Conservation (phyloP, 2,329 filamentous ascomycete genomes). For the Paecilomyces variotii region DNA sequence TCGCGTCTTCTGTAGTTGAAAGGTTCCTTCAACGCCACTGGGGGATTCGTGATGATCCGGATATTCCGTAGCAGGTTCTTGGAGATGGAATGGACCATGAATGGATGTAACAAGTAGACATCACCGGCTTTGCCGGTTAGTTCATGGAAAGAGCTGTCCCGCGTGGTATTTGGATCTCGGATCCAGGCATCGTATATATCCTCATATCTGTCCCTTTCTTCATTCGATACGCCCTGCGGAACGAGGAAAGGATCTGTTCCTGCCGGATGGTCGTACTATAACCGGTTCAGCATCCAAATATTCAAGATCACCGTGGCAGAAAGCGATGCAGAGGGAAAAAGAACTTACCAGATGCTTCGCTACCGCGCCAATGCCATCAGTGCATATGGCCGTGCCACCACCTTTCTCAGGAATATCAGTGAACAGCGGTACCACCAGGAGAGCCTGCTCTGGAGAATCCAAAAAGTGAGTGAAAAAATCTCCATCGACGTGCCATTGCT, state of each 20-base stretch:
- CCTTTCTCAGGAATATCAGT: conserved; percentile 53
- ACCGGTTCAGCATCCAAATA: background rate
- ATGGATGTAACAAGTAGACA: conserved; percentile 46
- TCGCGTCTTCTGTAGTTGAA: conserved; percentile 44
- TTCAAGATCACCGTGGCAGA: background rate
- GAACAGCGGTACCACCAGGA: conserved; percentile 62
- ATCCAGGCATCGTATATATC: background rate
- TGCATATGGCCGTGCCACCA: conserved; percentile 59
- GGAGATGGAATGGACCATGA: conserved; percentile 48
- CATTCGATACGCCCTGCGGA: conserved; percentile 35
- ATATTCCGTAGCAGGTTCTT: conserved; percentile 42
- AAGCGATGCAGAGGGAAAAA: background rate
- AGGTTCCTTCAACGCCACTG: conserved; percentile 43
- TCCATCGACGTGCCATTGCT: conserved; percentile 61
- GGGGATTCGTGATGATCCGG: conserved; percentile 49
- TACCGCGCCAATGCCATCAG: conserved; percentile 49
- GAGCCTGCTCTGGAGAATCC: conserved; percentile 60
- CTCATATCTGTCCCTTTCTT: conserved; percentile 26
- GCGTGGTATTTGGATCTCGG: conserved; percentile 9
- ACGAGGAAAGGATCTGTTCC: conserved; percentile 61
- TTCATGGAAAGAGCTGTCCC: conserved; percentile 40
- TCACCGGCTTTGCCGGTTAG: conserved; percentile 47
- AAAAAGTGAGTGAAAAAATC: conserved; percentile 68
- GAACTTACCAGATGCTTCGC: conserved; percentile 45
- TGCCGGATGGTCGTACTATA: conserved; percentile 50